These are phyloP conservation scores for Komagataella pastoris DNA, from an alignment of 805 yeast species.

Conservation along the genomic window DNA sequence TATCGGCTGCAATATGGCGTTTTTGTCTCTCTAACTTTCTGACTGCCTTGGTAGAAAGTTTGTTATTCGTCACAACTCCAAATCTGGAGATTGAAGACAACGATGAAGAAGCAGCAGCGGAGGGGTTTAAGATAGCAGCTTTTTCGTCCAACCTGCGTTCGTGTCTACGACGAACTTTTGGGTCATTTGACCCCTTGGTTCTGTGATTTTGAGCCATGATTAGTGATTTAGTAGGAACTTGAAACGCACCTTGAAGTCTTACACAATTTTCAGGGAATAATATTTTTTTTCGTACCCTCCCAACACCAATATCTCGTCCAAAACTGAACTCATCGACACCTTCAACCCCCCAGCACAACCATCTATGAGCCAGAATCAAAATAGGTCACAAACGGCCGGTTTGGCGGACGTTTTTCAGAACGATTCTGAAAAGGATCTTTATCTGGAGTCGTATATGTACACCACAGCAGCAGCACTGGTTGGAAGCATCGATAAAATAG, in stretches of 20 bases:
- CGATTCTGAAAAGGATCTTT: conserved; percentile 29
- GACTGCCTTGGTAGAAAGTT: conserved; percentile 66
- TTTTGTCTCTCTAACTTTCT: conserved; percentile 71
- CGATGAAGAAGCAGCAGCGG: not conserved
- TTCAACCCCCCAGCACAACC: not conserved
- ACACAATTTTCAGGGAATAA: not conserved
- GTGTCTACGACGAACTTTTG: not conserved
- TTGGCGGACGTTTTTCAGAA: not conserved
- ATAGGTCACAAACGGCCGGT: not conserved
- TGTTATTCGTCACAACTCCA: conserved; percentile 31
- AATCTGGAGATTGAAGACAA: not conserved
- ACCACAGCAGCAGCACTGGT: conserved; percentile 87
- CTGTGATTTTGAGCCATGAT: not conserved
- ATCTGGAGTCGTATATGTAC: conserved; percentile 69
- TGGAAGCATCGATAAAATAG: conserved; percentile 72
- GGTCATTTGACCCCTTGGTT: not conserved
- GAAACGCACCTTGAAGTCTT: not conserved
- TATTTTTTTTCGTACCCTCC: not conserved
- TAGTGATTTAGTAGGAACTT: not conserved
- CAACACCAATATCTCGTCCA: not conserved
- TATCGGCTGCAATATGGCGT: conserved; percentile 39
- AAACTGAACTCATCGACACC: not conserved
- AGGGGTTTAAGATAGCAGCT: not conserved
- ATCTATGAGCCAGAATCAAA: not conserved
- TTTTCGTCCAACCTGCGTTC: not conserved